Evolutionary conservation across 192 early-diverging fungal genomes (phyloP), one percentile per base, ranked within the genome.

Genomic region (Coemansia guatemalensis): DNA sequence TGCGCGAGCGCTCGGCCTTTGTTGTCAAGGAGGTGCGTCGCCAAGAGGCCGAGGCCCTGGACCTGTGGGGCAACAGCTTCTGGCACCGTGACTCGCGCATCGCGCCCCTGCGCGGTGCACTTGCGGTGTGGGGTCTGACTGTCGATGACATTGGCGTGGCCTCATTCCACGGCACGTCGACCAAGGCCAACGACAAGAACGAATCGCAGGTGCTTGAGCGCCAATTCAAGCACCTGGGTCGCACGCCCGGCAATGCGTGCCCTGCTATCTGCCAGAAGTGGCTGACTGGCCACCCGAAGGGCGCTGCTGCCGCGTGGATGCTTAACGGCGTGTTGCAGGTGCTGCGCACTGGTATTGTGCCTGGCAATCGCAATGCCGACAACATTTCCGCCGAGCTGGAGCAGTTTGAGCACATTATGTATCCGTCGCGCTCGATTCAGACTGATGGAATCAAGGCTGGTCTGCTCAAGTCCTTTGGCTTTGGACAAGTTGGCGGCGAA

Each of bases 271-370:
- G 69, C 63, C 69, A 71, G 50, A 71, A 71, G 56, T 70, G 68
- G 68, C 62, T 70, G 50, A 70, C 68, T 1, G 68, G 68, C 14
- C 69, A 73, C 21, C 92, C 94, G 64, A 96, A 96, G 88, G 94
- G 91, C 60, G 90, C 94, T 25, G 93, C 94, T 32, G 94, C 94
- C 54, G 91, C 92, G n/a, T 96, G 93, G 92, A 96, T 96, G 93
- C 84, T 91, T 72, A 96, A 95, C 83, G 93, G 93, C 60, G 85
- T 92, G 56, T 77, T 96, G 47, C 93, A 96, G 73, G 72, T 86
- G 41, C 82, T 96, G 48, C 86, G 91, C 57, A 91, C 89, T 29
- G 92, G 94, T 69, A 83, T 93, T 56, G 83, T 95, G 48, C 94
- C 94, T 25, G 94, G 94, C 59, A 96, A 96, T 83, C 91, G 93